Conservation (phyloP, 2,329 filamentous ascomycete genomes). For the Aquanectria penicillioides region DNA sequence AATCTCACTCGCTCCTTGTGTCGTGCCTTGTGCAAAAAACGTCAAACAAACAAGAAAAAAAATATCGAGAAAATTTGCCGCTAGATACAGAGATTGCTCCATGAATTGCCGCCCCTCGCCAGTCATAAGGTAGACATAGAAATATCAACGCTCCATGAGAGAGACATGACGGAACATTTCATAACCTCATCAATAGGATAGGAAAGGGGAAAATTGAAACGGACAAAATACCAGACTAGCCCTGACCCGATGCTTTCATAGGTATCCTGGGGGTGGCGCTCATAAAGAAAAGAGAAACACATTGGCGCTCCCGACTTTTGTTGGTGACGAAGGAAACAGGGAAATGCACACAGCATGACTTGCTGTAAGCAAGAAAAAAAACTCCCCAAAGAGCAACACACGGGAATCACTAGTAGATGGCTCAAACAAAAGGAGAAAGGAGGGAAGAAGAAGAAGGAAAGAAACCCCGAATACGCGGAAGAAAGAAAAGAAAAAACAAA, state of each 20-base stretch:
- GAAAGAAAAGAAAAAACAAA: constrained; percentile 36
- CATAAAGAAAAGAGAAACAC: constrained; percentile 40
- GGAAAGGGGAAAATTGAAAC: constrained; percentile 31
- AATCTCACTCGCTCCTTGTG: constrained; percentile 29
- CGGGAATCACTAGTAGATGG: constrained; percentile 36
- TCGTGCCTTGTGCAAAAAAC: constrained; percentile 34
- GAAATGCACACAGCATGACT: constrained; percentile 36
- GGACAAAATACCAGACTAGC: constrained; percentile 37
- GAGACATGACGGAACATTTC: constrained; percentile 39
- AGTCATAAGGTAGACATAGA: constrained; percentile 37
- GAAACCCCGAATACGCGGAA: constrained; percentile 33
- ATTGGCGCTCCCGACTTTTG: constrained; percentile 41
- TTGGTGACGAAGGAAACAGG: constrained; percentile 26
- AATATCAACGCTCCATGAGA: constrained; percentile 39
- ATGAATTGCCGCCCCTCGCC: constrained; percentile 36
- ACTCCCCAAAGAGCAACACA: constrained; percentile 36
- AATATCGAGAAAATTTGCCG: constrained; percentile 32
- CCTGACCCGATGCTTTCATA: constrained; percentile 39
- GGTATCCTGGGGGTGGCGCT: constrained; percentile 44
- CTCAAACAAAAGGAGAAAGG: constrained; percentile 37
- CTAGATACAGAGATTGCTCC: constrained; percentile 41
- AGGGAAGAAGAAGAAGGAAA: constrained; percentile 31
- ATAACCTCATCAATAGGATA: constrained; percentile 37
- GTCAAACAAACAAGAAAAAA: constrained; percentile 29
- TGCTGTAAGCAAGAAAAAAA: constrained; percentile 42